Percentiles rank a stretch among this genome's conserved stretches.
phyloP scores from a whole-genome alignment of 1,284 basidiomycete genomes.

The Sporisorium reilianum region DNA sequence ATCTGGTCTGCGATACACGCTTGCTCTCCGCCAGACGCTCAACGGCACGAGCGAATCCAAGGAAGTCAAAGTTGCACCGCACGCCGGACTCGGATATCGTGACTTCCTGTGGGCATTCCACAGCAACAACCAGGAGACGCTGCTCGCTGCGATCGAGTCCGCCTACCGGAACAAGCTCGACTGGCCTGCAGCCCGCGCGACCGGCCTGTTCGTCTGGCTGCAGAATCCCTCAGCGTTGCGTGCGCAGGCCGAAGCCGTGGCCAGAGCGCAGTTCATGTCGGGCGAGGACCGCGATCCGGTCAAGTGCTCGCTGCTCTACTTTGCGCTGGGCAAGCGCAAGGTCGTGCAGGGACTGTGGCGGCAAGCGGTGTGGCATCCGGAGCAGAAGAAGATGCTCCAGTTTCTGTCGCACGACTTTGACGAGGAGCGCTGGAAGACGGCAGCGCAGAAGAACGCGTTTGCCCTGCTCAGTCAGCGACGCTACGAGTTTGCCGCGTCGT shows the following conservation, averaged over 20 bases:
- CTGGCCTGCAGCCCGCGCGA: conserved; percentile 85
- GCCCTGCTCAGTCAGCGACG: conserved; percentile 78
- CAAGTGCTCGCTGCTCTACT: conserved; percentile 89
- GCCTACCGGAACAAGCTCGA: conserved; percentile 84
- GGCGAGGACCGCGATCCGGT: conserved; percentile 79
- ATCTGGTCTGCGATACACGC: conserved; percentile 76
- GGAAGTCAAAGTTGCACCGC: background rate
- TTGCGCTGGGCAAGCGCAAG: conserved; percentile 90
- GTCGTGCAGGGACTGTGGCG: conserved; percentile 94
- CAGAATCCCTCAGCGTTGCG: conserved; percentile 74
- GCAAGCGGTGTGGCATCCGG: conserved; percentile 92
- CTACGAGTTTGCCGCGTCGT: conserved; percentile 83
- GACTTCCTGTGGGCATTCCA: conserved; percentile 96
- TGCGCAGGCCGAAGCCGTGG: conserved; percentile 85
- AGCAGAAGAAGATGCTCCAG: conserved; percentile 88
- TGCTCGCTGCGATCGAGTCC: conserved; percentile 78
- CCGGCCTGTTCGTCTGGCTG: conserved; percentile 91
- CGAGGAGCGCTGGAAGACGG: conserved; percentile 86
- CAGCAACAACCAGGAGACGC: conserved; percentile 87
- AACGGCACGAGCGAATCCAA: conserved; percentile 9
- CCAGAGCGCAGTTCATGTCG: conserved; percentile 89
- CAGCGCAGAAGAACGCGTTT: conserved; percentile 96
- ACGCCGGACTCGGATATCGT: conserved; percentile 77
- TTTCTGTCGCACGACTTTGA: conserved; percentile 93
- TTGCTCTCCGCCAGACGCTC: conserved; percentile 42